Evolutionary conservation across 768 basidiomycete species (phyloP), one percentile per base, ranked within the genome.

Genomic region (Rhodotorula sphaerocarpa): DNA sequence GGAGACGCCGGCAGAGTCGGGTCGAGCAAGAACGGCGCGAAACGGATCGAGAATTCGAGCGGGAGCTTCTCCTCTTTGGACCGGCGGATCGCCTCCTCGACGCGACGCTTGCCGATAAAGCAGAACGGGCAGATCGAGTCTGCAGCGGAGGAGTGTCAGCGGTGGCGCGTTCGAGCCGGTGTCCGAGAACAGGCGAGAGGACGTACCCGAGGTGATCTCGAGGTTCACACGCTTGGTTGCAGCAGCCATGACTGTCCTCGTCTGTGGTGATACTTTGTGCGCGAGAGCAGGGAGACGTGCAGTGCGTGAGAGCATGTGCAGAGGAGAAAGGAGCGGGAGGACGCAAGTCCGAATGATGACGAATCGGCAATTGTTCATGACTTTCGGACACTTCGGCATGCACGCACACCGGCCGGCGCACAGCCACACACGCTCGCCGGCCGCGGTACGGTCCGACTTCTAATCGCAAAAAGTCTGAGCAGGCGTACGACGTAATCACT

Each of bases 21-120:
- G 58, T 72, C 69, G 55, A 72, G 69, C 27, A 66, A 63, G 65
- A 70, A 72, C 0, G 71, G 71, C 11, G 54, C 43, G 61, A 67
- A 72, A 0, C 46, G 44, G 30, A 69, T 30, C 14, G 31, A 47
- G 48, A 72, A 67, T 6, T 54, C 55, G 50, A 67, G 57, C 3
- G 61, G 55, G 21, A 65, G 61, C 12, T 43, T 18, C 27, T 61
- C 58, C 20, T 51, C 55, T 52, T 65, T 58, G 10, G 61, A 48
- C 1, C 44, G 45, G 9, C 58, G 47, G 31, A 72, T 59, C 0
- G 69, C 69, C 25, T 55, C 36, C 5, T 65, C 55, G 46, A 71
- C 58, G 10, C 71, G 63, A 11, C 34, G 41, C 50, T 52, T 63
- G 5, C 71, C 71, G 39, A 72, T 56, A 47, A 54, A 66, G 57